Evolutionary conservation across 306 rosid genomes (phyloP).

Genomic region (cucumber (Cucumis sativus)): Cucumber_9930_V3 NC_026656.2:1902501-1903000

Average conservation of each 20-base stretch:
- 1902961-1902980: neutral
- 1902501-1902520: too few species aligned
- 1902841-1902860: conserved; percentile 3
- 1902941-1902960: neutral
- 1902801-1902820: neutral
- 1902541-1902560: too few species aligned
- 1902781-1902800: neutral
- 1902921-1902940: neutral
- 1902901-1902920: neutral
- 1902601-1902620: neutral
- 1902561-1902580: neutral
- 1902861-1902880: neutral
- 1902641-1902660: neutral
- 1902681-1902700: neutral
- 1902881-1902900: neutral
- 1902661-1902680: neutral
- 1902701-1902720: neutral
- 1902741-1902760: neutral
- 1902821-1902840: conserved; percentile 1
- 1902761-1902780: neutral
- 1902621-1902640: neutral
- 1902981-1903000: conserved; percentile 92
- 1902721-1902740: neutral
- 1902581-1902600: neutral
- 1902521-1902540: too few species aligned